phyloP scores from a whole-genome alignment of 768 basidiomycete species.

The Ephemerocybe angulata region DNA sequence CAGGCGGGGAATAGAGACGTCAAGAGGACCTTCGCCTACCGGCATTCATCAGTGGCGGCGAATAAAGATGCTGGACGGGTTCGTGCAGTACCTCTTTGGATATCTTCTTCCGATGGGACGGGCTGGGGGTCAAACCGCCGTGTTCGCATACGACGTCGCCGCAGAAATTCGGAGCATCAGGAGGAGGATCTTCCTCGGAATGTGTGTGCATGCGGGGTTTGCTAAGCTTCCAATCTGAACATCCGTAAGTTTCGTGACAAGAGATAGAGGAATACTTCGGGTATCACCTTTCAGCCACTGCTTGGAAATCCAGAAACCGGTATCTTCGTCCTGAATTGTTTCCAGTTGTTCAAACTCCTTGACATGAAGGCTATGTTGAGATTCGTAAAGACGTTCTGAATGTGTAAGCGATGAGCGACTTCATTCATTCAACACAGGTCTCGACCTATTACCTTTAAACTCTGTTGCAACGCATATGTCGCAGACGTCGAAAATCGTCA shows the following conservation, averaged over 20 bases:
- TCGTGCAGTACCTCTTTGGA: constrained; percentile 46
- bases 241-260: constrained; percentile 1
- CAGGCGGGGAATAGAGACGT: constrained; percentile 60
- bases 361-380: constrained; percentile 63
- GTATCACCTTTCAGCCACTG: constrained; percentile 68
- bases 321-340: constrained; percentile 35
- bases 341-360: constrained; percentile 53
- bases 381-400: constrained; percentile 65
- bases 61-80: neutral
- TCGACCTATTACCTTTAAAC: constrained; percentile 50
- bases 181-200: constrained; percentile 59
- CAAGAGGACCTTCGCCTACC: constrained; percentile 56
- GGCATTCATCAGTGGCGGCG: neutral
- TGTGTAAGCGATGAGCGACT: neutral
- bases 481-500: constrained; percentile 56
- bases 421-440: neutral
- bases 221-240: constrained; percentile 64
- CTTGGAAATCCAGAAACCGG: constrained; percentile 73
- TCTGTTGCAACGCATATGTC: constrained; percentile 48
- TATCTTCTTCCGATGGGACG: constrained; percentile 56
- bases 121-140: constrained; percentile 52
- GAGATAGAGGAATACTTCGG: constrained; percentile 7
- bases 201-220: constrained; percentile 76
- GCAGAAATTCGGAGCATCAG: constrained; percentile 54
- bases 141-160: constrained; percentile 73